Base-by-base conservation (phyloP, 495 filamentous ascomycete genomes). In the Aspergillus bridgeri region DNA sequence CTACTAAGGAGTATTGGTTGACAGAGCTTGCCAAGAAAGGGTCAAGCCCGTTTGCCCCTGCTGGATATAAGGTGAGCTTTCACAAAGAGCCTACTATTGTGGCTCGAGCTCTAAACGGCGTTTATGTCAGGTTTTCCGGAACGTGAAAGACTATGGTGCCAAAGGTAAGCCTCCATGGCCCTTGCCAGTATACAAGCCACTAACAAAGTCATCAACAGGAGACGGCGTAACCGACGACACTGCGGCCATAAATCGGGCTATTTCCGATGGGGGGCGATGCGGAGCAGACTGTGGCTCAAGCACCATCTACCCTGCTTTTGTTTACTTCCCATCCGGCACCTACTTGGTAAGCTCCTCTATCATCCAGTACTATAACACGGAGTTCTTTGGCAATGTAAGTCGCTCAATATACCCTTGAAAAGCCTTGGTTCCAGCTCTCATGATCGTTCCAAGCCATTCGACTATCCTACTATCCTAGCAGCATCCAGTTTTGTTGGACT, bases 341-440 rank as follows among this genome's bases (percentile, higher is more conserved):
- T 89, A 89, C 57, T 59, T 82, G 5, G 76, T 90, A 63, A 79
- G 68, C 69, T 67, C 61, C 11, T 79, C 84, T 0, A 81, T 89
- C 46, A 70, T 86, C 54, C 78, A 84, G 61, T 81, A 81, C 66
- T 90, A 87, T 69, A 84, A 86, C 67, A 88, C 86, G 3, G 79
- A 87, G 67, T 71, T 88, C 44, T 63, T 86, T 44, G 84, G 85
- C 6, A 79, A 88, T 59, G 60, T 59, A 21, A 42, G 60, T 60
- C 6, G 25, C 53, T 5, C 15, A 5, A n/a, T 45, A 45, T 20
- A 13, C 15, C 43, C 19, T n/a, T 45, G 4, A n/a, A 45, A 7
- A 7, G 7, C 7, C 3, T 45, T 45, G 4, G 15, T 13, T n/a
- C 15, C 15, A 5, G n/a, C n/a, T n/a, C 43, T 45, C 43, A 45